phyloP scores from a whole-genome alignment of 2,329 filamentous ascomycete genomes.

The Clarireedia paspali region DNA sequence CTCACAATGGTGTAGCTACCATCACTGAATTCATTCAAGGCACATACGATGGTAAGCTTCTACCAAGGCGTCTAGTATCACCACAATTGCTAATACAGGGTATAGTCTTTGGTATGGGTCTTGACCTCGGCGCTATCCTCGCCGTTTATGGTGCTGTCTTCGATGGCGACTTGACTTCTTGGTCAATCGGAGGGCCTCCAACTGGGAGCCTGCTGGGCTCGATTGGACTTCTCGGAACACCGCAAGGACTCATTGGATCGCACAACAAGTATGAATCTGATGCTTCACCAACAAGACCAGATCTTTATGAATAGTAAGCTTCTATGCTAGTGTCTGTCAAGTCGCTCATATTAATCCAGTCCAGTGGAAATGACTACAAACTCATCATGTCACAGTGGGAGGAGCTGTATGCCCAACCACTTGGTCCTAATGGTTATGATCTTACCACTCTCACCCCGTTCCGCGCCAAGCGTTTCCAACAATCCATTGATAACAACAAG shows the following conservation, averaged over 20 bases:
- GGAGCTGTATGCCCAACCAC: constrained; percentile 36
- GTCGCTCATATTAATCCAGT: background rate
- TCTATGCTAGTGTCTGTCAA: background rate
- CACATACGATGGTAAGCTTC: constrained; percentile 21
- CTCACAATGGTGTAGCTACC: constrained; percentile 31
- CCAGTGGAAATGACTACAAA: constrained; percentile 40
- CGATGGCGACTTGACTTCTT: constrained; percentile 41
- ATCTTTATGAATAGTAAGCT: constrained; percentile 37
- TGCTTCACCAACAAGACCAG: constrained; percentile 43
- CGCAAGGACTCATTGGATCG: constrained; percentile 40
- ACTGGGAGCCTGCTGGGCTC: constrained; percentile 23
- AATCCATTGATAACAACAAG: constrained; percentile 33
- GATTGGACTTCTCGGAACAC: constrained; percentile 30
- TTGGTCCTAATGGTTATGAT: constrained; percentile 32
- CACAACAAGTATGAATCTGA: constrained; percentile 51
- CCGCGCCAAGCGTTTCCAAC: constrained; percentile 35
- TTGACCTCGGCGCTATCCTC: constrained; percentile 34
- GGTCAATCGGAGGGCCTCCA: constrained; percentile 43
- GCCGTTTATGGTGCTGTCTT: constrained; percentile 38
- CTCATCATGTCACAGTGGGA: constrained; percentile 46
- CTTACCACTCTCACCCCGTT: constrained; percentile 37
- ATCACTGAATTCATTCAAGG: constrained; percentile 28
- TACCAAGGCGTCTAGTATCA: background rate
- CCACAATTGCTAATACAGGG: background rate
- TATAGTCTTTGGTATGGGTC: constrained; percentile 38